Conservation (phyloP, 768 basidiomycete genomes). For the Thelephora ganbajun region DNA sequence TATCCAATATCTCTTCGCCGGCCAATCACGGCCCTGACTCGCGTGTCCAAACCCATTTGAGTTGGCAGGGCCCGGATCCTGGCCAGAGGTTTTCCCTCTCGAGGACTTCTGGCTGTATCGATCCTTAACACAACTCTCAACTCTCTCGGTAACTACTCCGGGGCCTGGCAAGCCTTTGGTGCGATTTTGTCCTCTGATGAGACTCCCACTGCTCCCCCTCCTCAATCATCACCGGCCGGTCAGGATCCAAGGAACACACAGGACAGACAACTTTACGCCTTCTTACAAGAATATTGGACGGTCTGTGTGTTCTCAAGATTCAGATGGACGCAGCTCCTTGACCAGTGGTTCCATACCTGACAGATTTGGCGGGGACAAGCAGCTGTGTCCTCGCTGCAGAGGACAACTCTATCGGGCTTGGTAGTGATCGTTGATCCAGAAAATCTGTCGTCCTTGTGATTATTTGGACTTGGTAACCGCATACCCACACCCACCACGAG, state of each 20-base stretch:
- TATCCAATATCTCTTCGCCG: too few relatives aligned
- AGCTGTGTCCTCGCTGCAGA: slow-evolving; percentile 39
- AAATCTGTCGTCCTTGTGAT: slow-evolving; percentile 31
- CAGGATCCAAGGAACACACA: slow-evolving; percentile 42
- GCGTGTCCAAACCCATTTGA: too few relatives aligned
- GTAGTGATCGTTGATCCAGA: slow-evolving; percentile 31
- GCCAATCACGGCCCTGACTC: too few relatives aligned
- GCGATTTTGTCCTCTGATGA: slow-evolving; percentile 42
- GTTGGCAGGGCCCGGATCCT: too few relatives aligned
- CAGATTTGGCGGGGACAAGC: slow-evolving; percentile 9
- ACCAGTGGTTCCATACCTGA: too few relatives aligned
- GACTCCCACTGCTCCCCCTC: slow-evolving; percentile 34
- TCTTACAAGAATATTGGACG: slow-evolving; percentile 36
- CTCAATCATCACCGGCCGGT: slow-evolving; percentile 53
- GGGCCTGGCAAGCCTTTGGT: slow-evolving; percentile 23
- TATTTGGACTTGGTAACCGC: too few relatives aligned
- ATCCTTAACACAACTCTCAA: too few relatives aligned
- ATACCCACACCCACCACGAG: slow-evolving; percentile 23
- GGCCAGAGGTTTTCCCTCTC: too few relatives aligned
- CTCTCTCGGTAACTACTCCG: too few relatives aligned
- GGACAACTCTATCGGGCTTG: slow-evolving; percentile 45
- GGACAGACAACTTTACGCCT: slow-evolving; percentile 46
- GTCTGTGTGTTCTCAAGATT: slow-evolving; percentile 24
- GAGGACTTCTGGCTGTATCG: too few relatives aligned
- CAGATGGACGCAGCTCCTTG: too few relatives aligned